phyloP scores from a whole-genome alignment of 2,329 filamentous ascomycete genomes.

The Metarhizium humberi region DNA sequence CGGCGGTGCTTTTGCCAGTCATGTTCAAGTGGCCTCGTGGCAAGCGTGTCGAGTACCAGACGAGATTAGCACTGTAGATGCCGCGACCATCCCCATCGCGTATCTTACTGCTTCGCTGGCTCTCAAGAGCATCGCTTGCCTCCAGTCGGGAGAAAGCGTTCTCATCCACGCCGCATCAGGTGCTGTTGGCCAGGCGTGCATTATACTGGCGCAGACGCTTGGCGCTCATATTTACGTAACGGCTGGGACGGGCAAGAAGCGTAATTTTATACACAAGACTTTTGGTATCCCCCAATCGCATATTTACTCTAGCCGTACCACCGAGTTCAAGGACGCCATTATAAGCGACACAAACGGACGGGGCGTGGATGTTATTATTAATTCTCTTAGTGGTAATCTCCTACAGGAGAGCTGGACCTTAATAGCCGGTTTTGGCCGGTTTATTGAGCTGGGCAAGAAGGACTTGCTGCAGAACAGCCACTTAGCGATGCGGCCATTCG shows the following conservation, averaged over 20 bases:
- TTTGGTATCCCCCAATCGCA: neutral
- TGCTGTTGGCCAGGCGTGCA: neutral
- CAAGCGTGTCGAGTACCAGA: neutral
- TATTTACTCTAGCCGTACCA: slow-evolving; percentile 9
- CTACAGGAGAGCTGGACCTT: slow-evolving; percentile 32
- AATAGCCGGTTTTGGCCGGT: slow-evolving; percentile 33
- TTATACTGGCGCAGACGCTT: neutral
- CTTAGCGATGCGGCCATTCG: slow-evolving; percentile 37
- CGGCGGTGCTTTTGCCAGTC: too few relatives aligned
- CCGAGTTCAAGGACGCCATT: slow-evolving; percentile 11
- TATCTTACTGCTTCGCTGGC: slow-evolving; percentile 31
- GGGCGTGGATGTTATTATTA: slow-evolving; percentile 63
- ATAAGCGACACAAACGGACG: slow-evolving; percentile 24
- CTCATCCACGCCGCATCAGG: neutral
- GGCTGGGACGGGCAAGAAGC: neutral
- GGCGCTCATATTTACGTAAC: neutral
- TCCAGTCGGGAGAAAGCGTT: slow-evolving; percentile 19
- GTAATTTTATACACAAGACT: neutral
- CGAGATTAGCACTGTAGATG: slow-evolving; percentile 4
- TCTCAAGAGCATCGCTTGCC: slow-evolving; percentile 26
- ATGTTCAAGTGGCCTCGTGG: too few relatives aligned
- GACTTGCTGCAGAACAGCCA: slow-evolving; percentile 28
- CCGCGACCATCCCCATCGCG: slow-evolving; percentile 28
- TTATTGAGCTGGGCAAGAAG: slow-evolving; percentile 33
- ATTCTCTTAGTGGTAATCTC: slow-evolving; percentile 32